phyloP scores from a whole-genome alignment of 805 yeast genomes.

The Middelhovenomyces tepae region DNA sequence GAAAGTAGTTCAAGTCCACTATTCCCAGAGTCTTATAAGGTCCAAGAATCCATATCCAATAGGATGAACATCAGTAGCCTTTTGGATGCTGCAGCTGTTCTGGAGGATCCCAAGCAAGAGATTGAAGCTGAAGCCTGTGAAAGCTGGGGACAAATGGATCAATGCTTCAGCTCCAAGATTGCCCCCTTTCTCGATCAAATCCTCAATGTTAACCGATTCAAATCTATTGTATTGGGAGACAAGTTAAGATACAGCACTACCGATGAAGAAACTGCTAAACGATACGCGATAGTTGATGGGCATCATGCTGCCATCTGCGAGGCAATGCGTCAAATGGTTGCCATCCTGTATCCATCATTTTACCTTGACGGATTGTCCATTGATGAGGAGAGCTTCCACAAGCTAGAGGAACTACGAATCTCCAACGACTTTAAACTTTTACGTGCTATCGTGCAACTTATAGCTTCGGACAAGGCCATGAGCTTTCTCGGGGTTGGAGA shows the following conservation, averaged over 20 bases:
- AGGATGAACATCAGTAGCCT: slow-evolving; percentile 19
- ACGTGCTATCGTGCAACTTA: slow-evolving; percentile 17
- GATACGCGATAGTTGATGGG: slow-evolving; percentile 1
- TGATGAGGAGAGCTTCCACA: slow-evolving; percentile 13
- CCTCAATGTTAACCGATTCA: too few species aligned
- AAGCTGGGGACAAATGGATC: slow-evolving; percentile 1
- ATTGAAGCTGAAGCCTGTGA: slow-evolving; percentile 2
- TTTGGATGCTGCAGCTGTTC: slow-evolving; percentile 17
- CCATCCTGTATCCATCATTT: slow-evolving; percentile 14
- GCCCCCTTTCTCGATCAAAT: too few species aligned
- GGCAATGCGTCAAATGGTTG: slow-evolving; percentile 24
- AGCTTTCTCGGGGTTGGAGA: slow-evolving; percentile 16
- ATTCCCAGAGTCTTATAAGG: not conserved
- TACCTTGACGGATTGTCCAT: slow-evolving; percentile 14
- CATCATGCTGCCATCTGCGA: slow-evolving; percentile 26
- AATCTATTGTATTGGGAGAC: too few species aligned
- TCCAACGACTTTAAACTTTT: slow-evolving; percentile 25
- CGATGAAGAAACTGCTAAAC: not conserved
- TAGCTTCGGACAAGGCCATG: slow-evolving; percentile 10
- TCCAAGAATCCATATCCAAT: not conserved
- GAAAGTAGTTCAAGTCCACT: too few species aligned
- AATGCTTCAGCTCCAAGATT: too few species aligned
- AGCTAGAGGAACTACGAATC: slow-evolving; percentile 27
- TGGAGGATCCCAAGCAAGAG: slow-evolving; percentile 14
- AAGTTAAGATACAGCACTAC: too few species aligned